Conservation (phyloP, 495 filamentous ascomycete genomes). For the Penicillium coprophilum region DNA sequence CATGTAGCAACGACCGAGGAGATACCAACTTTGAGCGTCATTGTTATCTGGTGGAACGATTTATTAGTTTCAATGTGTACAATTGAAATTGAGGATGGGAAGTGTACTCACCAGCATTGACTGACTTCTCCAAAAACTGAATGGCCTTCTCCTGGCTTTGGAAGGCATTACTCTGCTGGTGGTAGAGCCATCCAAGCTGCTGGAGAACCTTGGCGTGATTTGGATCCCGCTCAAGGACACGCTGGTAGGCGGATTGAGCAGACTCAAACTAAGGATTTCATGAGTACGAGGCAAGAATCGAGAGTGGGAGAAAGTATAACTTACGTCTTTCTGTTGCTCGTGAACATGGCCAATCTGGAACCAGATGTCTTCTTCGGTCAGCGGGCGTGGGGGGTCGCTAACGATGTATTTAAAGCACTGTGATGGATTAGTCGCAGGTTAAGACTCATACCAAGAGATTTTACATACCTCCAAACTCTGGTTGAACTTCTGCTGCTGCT, state of each 20-base stretch:
- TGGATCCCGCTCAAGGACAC: conserved; percentile 91
- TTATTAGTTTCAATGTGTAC: conserved; percentile 1
- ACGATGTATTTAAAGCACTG: conserved; percentile 99
- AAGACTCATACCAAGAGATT: not conserved
- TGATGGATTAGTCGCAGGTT: conserved; percentile 9
- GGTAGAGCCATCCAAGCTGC: conserved; percentile 96
- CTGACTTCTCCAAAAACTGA: conserved; percentile 96
- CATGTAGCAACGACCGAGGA: conserved; percentile 98
- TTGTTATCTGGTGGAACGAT: conserved; percentile 64
- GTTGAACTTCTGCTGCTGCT: conserved; percentile 92
- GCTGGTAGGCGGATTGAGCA: conserved; percentile 86
- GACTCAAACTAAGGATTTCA: conserved; percentile 70
- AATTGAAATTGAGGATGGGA: not conserved
- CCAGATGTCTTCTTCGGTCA: conserved; percentile 99
- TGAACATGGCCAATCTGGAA: conserved; percentile 99
- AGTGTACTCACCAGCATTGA: conserved; percentile 72
- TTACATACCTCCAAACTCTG: conserved; percentile 81
- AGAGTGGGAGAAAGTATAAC: conserved; percentile 33
- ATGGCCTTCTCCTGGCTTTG: conserved; percentile 92
- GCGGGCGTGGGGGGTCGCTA: conserved; percentile 82
- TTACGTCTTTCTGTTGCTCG: conserved; percentile 97
- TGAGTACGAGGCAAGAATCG: conserved; percentile 18
- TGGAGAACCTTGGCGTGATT: conserved; percentile 98
- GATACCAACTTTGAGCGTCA: conserved; percentile 98
- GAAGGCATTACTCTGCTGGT: conserved; percentile 89